Evolutionary conservation across 2,329 filamentous ascomycete genomes (phyloP).

Genomic region (Teratosphaeria viscida): DNA sequence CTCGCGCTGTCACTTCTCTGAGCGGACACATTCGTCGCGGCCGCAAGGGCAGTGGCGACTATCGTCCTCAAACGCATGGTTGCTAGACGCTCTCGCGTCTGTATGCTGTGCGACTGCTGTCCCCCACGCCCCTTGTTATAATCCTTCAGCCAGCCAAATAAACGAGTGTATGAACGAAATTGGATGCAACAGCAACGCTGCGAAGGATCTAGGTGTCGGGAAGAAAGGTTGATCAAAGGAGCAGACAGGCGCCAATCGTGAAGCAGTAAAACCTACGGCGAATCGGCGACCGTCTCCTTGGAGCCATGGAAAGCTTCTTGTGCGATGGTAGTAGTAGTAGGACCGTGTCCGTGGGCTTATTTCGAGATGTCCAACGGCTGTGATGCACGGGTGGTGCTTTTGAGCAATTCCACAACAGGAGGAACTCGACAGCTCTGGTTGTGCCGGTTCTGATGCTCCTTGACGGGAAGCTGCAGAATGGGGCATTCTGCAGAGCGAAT

Average conservation of each 20-base stretch:
- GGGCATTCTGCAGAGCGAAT: neutral
- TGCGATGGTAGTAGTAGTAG: neutral
- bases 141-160: neutral
- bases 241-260: neutral
- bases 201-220: neutral
- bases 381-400: neutral
- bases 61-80: neutral
- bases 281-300: neutral
- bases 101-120: neutral
- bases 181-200: neutral
- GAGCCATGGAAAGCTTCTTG: neutral
- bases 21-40: neutral
- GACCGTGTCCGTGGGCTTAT: neutral
- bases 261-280: neutral
- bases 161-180: neutral
- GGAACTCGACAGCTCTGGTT: neutral
- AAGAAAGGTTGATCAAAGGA: neutral
- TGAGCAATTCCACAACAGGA: neutral
- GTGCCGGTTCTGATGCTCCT: neutral
- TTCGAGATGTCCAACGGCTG: neutral
- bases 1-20: neutral
- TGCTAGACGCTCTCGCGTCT: neutral
- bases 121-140: neutral
- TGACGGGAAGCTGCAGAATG: neutral
- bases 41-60: neutral